A percentile compares a stretch with the other conserved stretches of the same genome.
Conservation (phyloP, 768 basidiomycete genomes). For the Vishniacozyma victoriae region DNA sequence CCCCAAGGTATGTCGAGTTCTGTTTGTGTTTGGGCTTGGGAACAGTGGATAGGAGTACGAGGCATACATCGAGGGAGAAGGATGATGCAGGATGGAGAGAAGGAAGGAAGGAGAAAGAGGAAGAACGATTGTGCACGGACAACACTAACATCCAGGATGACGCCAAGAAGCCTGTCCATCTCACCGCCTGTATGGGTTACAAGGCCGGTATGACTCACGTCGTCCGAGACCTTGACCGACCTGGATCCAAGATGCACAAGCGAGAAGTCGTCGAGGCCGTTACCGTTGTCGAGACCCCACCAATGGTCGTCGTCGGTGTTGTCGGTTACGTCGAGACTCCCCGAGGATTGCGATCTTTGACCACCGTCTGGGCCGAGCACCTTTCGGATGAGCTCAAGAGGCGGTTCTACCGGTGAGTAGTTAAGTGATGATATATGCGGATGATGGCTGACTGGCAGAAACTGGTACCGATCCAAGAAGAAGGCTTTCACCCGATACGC, state of each 20-base stretch:
- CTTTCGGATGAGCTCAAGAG: conserved; percentile 96
- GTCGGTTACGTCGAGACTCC: conserved; percentile 99
- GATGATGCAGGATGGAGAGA: conserved; percentile 2
- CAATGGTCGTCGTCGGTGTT: conserved; percentile 91
- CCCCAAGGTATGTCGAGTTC: conserved; percentile 68
- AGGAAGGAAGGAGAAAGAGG: conserved; percentile 1
- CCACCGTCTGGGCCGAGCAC: conserved; percentile 95
- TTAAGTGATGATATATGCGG: neutral
- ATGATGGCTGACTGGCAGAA: conserved; percentile 53
- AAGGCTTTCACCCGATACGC: conserved; percentile 99
- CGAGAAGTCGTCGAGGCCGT: conserved; percentile 98
- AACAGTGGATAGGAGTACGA: neutral
- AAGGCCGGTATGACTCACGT: conserved; percentile 99
- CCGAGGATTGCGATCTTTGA: conserved; percentile 95
- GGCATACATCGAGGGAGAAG: neutral
- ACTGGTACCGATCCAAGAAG: conserved; percentile 99
- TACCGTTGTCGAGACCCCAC: conserved; percentile 91
- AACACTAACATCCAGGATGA: conserved; percentile 65
- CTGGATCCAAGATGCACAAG: conserved; percentile 99
- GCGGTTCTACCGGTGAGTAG: conserved; percentile 70
- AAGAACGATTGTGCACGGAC: neutral
- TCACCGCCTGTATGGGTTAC: conserved; percentile 98
- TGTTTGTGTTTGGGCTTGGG: neutral
- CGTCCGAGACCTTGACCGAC: conserved; percentile 97
- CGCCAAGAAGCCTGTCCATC: conserved; percentile 96